Evolutionary conservation across 352 stramenopile species (phyloP).

Genomic region (Phytophthora aleatoria): DNA sequence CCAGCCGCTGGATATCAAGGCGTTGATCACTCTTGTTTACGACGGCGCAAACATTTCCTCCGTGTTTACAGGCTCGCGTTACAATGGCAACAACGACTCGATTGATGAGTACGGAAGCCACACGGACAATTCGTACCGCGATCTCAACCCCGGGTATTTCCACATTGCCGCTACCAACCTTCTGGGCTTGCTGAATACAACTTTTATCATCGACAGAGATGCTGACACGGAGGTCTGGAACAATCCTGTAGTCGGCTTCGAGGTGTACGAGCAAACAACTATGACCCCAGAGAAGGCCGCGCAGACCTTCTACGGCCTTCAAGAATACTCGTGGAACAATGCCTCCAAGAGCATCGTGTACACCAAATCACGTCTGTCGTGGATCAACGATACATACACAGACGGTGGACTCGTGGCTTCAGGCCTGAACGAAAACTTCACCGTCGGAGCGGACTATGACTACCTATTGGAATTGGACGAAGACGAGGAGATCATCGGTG

Average conservation of each 20-base stretch:
- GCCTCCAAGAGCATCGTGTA: slow-evolving; percentile 37
- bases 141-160: slow-evolving; percentile 42
- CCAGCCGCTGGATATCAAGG: slow-evolving; percentile 40
- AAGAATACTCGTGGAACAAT: slow-evolving; percentile 45
- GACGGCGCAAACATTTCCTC: slow-evolving; percentile 22
- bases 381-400: slow-evolving; percentile 36
- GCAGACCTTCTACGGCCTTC: slow-evolving; percentile 28
- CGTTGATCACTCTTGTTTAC: slow-evolving; percentile 28
- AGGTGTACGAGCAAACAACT: slow-evolving; percentile 29
- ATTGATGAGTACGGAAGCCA: slow-evolving; percentile 42
- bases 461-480: not conserved
- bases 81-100: slow-evolving; percentile 14
- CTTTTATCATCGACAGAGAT: slow-evolving; percentile 44
- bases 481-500: not conserved
- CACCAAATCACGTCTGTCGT: slow-evolving; percentile 38
- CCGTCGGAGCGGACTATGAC: not conserved
- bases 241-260: slow-evolving; percentile 47
- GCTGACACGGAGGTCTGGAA: slow-evolving; percentile 47
- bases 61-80: slow-evolving; percentile 33
- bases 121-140: slow-evolving; percentile 4
- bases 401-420: slow-evolving; percentile 15
- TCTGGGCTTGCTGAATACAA: slow-evolving; percentile 34
- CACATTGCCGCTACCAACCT: slow-evolving; percentile 43
- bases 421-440: not conserved
- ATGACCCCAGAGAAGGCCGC: slow-evolving; percentile 34